Evolutionary conservation across 176 grass and related monocot species (phyloP), one percentile per base, ranked within the genome.

Genomic region (Cocos nucifera): DNA sequence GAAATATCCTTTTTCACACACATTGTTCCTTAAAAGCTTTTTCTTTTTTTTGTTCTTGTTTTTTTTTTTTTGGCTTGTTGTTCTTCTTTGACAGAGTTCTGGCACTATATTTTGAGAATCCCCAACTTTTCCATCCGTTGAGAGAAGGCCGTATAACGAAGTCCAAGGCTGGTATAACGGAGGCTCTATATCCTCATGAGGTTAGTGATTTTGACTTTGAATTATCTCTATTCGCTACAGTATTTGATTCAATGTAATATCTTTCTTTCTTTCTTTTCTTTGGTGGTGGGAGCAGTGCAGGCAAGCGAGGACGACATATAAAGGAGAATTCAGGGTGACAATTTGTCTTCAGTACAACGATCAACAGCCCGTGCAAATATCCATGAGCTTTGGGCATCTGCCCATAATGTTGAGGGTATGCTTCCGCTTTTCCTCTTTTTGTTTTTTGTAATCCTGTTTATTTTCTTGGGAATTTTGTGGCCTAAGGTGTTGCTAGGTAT

Each of bases 331-430:
- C 51, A 90, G 70, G 77, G 80, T 56, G 54, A 71, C 67, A 5
- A 17, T 82, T 12, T 16, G 61, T 59, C 69, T 90, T 54, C 83
- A 96, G 66, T 90, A 61, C 61, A 72, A 71, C 63, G 83, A 77
- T 1, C 77, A 66, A 30, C 28, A 54, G 49, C 83, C 50, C 15
- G 59, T 54, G 69, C 90, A 54, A 51, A 80, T 87, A 50, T 75
- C 6, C 50, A 75, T 88, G 69, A 90, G 68, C 74, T 96, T 90
- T 59, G 92, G 92, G 25, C 17, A 85, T 80, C 69, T 96, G 32
- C 92, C 92, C 26, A 90, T 96, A 71, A 96, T 96, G 92, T 69
- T 96, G 71, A 96, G 77, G 92, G 92, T 96, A 59, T 53, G 55
- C 51, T 35, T 71, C 49, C 25, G 53, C 51, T 61, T 73, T 53